A percentile compares a stretch with the other conserved stretches of the same genome.
Evolutionary conservation across 805 yeast genomes (phyloP).

Genomic region (Kuraishia piskuri): DNA sequence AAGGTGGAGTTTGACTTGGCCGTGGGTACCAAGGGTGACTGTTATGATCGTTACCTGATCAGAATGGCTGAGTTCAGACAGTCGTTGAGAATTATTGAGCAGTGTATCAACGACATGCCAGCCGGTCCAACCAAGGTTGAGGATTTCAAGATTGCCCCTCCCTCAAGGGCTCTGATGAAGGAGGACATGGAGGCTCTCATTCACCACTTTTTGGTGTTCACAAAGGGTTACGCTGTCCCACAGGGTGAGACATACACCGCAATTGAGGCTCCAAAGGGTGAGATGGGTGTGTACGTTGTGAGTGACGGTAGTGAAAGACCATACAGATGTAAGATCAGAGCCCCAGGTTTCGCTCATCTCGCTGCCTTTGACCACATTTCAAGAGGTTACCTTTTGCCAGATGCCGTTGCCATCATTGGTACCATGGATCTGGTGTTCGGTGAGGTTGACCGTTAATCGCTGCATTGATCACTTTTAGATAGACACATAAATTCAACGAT

Average conservation of each 20-base stretch:
- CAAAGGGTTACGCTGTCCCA: slow-evolving; percentile 85
- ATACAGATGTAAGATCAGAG: slow-evolving; percentile 85
- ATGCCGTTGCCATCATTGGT: slow-evolving; percentile 89
- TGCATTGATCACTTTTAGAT: not conserved
- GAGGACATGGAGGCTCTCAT: slow-evolving; percentile 89
- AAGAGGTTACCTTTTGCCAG: slow-evolving; percentile 82
- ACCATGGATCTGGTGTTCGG: slow-evolving; percentile 94
- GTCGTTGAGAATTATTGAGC: slow-evolving; percentile 80
- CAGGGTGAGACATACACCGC: slow-evolving; percentile 88
- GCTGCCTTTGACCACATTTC: slow-evolving; percentile 84
- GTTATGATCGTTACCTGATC: slow-evolving; percentile 81
- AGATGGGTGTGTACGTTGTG: slow-evolving; percentile 85
- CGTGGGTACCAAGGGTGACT: slow-evolving; percentile 83
- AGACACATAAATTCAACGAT: not conserved
- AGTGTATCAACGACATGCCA: slow-evolving; percentile 87
- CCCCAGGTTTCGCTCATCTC: slow-evolving; percentile 90
- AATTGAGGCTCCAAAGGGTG: slow-evolving; percentile 93
- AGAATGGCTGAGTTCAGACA: slow-evolving; percentile 93
- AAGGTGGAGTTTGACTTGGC: slow-evolving; percentile 80
- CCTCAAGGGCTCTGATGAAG: slow-evolving; percentile 76
- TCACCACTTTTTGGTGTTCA: slow-evolving; percentile 80
- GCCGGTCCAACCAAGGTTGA: slow-evolving; percentile 88
- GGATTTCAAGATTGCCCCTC: slow-evolving; percentile 79
- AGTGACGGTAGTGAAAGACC: slow-evolving; percentile 89
- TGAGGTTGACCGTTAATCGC: slow-evolving; percentile 74